Evolutionary conservation across 2,329 filamentous ascomycete species (phyloP), one percentile per base, ranked within the genome.

Genomic region (Hypoxylon sp.): DNA sequence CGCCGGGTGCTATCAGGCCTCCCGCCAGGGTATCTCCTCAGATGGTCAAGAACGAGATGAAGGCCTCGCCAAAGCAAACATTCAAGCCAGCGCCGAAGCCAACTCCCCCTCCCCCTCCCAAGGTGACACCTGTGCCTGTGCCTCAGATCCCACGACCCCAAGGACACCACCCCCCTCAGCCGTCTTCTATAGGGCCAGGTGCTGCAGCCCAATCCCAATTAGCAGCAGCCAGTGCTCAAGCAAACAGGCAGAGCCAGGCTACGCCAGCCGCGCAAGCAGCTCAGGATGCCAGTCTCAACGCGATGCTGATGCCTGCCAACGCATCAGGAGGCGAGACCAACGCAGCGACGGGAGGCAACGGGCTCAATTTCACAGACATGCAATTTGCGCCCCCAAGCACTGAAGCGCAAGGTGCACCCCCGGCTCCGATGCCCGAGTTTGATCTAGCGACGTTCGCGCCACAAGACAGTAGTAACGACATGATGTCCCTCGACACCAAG

Each of bases 341-440:
- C 39, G 46, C 68, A 19, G 59, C 65, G 27, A 56, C 63, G 27
- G 73, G 62, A 17, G 76, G 79, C 51, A 75, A 81, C n/a, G 82
- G 83, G 56, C 79, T 84, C 6, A 83, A 83, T 67, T 88, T 88
- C 71, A 88, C 86, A 13, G 81, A 88, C 68, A 88, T 88, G 85
- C 82, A 85, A 37, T 88, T 88, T 3, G 86, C 84, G 1, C 83
- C 85, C 0, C 68, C 81, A 7, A 79, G 77, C 53, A 76, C 76
- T 62, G 76, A 69, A 70, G 60, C 74, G 6, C 72, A 73, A 27
- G 74, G 75, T 3, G 78, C 78, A 2, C 75, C 74, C 35, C 73
- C 71, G 13, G 77, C 66, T 37, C 73, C 76, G 19, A 82, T 83
- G 62, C 75, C 79, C 6, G 79, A 82, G 3, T 85, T 86, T 70